Evolutionary conservation across 345 rosid genomes (phyloP), one percentile per base, ranked within the genome.

Genomic region (Durio zibethinus): DNA sequence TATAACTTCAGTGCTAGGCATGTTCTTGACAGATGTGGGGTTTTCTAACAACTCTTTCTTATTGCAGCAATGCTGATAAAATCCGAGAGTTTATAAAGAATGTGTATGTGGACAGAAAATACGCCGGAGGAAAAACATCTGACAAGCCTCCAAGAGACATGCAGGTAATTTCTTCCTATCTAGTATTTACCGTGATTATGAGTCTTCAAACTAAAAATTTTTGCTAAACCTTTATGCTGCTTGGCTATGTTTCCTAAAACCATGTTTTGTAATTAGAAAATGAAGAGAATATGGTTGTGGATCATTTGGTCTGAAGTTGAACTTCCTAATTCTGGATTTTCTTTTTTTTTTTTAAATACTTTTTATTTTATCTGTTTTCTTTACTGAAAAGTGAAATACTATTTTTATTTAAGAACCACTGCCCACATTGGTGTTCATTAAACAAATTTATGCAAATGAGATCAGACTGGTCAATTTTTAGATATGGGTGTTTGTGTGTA

Each of bases 71-170:
- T 43, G 90, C 77, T 67, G 89, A 86, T 25, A 91, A 81, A 83
- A 89, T 92, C 79, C 91, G 98, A 12, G 97, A 93, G 61, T 93
- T 96, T 84, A 96, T 96, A 84, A 96, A 89, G 86, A 82, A 52
- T 74, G 92, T 92, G 43, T 96, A 96, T 81, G 92, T 89, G 68
- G 94, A 96, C 77, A 92, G 77, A 85, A 90, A 82, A 82, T 93
- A 91, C 84, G 94, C 91, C 50, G 93, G 97, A 70, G 92, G 84
- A 78, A 89, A 80, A 80, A 81, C 64, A 73, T 76, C 88, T 27
- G 92, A 93, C 80, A 90, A 89, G 87, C 98, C 90, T 83, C 90
- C 90, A 4, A 86, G 85, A 81, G 94, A 93, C 82, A 64, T 77
- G 56, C 97, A 91, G 98, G 98, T 84, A 85, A 75, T 69, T 73